Percentiles rank a stretch among this genome's conserved stretches.
Evolutionary conservation across 805 yeast species (phyloP).

Genomic region (Saitoella complicata): DNA sequence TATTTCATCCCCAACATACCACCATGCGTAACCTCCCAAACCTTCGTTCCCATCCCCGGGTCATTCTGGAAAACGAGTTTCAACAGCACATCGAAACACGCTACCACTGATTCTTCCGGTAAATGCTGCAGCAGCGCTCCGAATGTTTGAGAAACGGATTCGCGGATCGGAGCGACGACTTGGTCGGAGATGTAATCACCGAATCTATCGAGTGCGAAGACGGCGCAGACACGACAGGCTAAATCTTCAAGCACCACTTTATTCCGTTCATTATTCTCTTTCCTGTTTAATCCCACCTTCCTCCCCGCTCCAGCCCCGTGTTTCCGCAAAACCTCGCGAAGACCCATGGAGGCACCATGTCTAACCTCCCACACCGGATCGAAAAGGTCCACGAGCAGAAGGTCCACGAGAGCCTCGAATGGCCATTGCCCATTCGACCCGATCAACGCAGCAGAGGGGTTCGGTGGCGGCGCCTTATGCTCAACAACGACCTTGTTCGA

Average conservation of each 20-base stretch:
- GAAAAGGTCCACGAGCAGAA: conserved; percentile 61
- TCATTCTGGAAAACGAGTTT: conserved; percentile 48
- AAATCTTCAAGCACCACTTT: conserved; percentile 66
- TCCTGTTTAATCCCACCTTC: conserved; percentile 40
- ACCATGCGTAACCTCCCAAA: conserved; percentile 98
- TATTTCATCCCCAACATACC: conserved; percentile 89
- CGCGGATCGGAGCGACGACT: conserved; percentile 96
- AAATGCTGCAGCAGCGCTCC: conserved; percentile 78
- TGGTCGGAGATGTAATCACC: conserved; percentile 96
- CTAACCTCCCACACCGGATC: conserved; percentile 85
- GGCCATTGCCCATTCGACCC: conserved; percentile 48
- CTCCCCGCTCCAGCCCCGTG: conserved; percentile 84
- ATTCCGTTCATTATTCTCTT: conserved; percentile 53
- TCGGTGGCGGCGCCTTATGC: conserved; percentile 41
- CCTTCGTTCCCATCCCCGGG: conserved; percentile 32
- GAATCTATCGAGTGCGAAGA: conserved; percentile 84
- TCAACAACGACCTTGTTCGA: conserved; percentile 68
- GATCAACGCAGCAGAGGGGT: conserved; percentile 35
- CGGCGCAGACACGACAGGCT: conserved; percentile 65
- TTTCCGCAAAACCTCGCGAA: conserved; percentile 65
- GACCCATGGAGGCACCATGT: conserved; percentile 88
- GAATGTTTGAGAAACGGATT: conserved; percentile 85
- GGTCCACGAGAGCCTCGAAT: conserved; percentile 80
- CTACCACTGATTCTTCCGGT: conserved; percentile 37
- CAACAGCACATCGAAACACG: conserved; percentile 49